Evolutionary conservation across 306 rosid genomes (phyloP).

Genomic region (Inga leiocalycina): DNA sequence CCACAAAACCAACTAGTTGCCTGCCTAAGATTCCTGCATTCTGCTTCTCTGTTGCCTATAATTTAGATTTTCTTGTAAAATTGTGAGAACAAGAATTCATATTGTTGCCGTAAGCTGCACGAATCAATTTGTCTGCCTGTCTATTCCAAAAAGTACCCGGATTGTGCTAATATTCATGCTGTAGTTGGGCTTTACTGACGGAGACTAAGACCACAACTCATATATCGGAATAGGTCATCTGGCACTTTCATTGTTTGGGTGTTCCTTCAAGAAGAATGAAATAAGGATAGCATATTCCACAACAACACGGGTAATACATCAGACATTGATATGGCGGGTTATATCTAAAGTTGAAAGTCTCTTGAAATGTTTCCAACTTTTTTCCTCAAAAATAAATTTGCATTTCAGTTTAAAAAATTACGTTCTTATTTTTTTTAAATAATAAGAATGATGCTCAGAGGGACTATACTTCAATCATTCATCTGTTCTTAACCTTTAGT

Average conservation of each 20-base stretch:
- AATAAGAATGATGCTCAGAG: not conserved
- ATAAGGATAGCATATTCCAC: not conserved
- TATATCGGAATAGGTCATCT: not conserved
- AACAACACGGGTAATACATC: not conserved
- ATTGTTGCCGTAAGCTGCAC: not conserved
- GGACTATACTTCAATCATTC: not conserved
- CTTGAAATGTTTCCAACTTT: not conserved
- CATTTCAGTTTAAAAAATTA: not conserved
- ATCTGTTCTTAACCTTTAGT: not conserved
- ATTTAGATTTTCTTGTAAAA: not conserved
- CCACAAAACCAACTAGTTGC: not conserved
- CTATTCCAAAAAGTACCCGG: not conserved
- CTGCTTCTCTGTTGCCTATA: not conserved
- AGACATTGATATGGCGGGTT: not conserved
- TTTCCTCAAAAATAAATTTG: not conserved
- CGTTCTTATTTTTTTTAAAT: not conserved
- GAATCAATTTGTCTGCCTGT: not conserved
- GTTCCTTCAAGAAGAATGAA: not conserved
- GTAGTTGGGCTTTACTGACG: not conserved
- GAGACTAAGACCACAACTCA: not conserved
- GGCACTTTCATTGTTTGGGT: not conserved
- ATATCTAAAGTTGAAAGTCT: not conserved
- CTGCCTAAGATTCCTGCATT: not conserved
- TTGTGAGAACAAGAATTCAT: not conserved
- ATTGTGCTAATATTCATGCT: not conserved